Evolutionary conservation across 1,284 basidiomycete species (phyloP), one percentile per base, ranked within the genome.

Genomic region (Tylopilus sp.): DNA sequence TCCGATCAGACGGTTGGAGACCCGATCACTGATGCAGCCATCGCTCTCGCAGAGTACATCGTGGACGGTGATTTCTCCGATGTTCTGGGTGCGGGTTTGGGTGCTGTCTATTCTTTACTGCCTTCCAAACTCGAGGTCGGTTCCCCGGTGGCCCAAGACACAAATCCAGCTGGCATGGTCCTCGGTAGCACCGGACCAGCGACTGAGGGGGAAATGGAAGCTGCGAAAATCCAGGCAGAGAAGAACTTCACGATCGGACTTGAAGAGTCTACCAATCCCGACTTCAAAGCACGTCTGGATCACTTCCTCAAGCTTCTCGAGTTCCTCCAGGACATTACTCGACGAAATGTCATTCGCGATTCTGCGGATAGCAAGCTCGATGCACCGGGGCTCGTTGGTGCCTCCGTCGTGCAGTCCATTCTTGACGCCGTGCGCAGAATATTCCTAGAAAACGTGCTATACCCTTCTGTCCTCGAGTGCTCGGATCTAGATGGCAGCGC

Each of bases 31-130:
- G 89, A 93, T 59, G 89, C 90, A 5, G 85, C 86, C 11, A 74
- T 91, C 46, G 91, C 86, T n/a, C 74, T 94, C 38, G 91, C 88
- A 23, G 91, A 94, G 63, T 97, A 94, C 64, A 91, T 98, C 43
- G 78, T 97, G 15, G 91, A 97, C 60, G 93, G 94, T 8, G 95
- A 97, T 70, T 97, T 97, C 67, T 91, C 93, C 15, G 94, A 98
- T 53, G 95, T 99, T 2, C 80, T 99, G 41, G 93, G 89, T 5
- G 97, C 96, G 6, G 93, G 95, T 13, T 69, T 99, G 10, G 90
- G 93, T 1, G 96, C 96, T 0, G 89, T 96, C 1, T 98, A 96
- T 64, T 97, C 94, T 1, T 70, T 94, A 1, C 73, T 98, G 15
- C 95, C 97, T 0, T 84, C 84, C 15, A 97, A 96, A 68, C 75